Conservation (phyloP, 2,329 filamentous ascomycete genomes). For the Hypoxylon sp. region DNA sequence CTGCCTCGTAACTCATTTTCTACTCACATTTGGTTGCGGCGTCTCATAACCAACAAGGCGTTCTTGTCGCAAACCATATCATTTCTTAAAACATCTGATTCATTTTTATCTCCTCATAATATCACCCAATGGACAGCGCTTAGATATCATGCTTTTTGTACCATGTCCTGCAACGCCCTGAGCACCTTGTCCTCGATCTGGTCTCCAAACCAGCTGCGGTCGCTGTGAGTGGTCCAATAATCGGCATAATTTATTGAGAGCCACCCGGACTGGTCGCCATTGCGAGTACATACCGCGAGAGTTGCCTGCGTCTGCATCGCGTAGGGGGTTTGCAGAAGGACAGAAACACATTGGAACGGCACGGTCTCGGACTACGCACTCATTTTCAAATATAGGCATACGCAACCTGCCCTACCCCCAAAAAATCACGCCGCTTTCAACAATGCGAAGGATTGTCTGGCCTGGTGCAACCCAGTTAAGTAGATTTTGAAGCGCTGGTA, state of each 20-base stretch:
- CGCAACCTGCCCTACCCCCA: conserved; percentile 26
- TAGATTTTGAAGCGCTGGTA: conserved; percentile 31
- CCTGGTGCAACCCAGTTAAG: conserved; percentile 42
- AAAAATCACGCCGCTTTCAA: conserved; percentile 24
- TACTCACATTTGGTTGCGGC: background rate
- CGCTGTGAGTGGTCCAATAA: conserved; percentile 42
- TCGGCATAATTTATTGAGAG: conserved; percentile 21
- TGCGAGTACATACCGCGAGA: conserved; percentile 23
- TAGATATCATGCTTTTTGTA: conserved; percentile 31
- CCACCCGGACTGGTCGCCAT: conserved; percentile 21
- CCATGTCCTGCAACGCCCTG: conserved; percentile 34
- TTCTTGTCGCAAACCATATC: conserved; percentile 30
- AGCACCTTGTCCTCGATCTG: conserved; percentile 33
- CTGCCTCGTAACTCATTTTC: background rate
- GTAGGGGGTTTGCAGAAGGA: conserved; percentile 37
- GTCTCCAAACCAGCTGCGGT: conserved; percentile 30
- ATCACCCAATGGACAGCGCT: conserved; percentile 28
- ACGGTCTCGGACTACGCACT: conserved; percentile 20
- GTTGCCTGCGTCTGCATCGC: conserved; percentile 38
- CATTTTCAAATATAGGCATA: conserved; percentile 21
- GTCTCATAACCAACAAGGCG: conserved; percentile 10
- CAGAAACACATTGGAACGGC: conserved; percentile 19
- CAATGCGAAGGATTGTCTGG: conserved; percentile 43
- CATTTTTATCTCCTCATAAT: conserved; percentile 15
- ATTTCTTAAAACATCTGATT: conserved; percentile 18